phyloP scores from a whole-genome alignment of 495 filamentous ascomycete genomes.

The Penicillium goetzii region DNA sequence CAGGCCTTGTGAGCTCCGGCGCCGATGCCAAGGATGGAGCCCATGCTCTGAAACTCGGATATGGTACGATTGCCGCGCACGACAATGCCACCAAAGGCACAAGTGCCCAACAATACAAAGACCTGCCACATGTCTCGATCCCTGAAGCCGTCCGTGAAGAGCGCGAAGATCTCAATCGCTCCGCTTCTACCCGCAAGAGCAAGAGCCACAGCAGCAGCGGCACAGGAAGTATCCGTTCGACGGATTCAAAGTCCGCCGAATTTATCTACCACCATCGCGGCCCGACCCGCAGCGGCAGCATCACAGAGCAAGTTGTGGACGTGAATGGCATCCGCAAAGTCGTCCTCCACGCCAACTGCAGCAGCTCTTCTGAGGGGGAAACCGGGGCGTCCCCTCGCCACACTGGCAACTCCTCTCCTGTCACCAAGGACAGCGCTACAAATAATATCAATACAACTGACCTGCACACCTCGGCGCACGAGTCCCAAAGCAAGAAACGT shows the following conservation, averaged over 20 bases:
- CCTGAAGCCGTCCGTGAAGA: slow-evolving; percentile 46
- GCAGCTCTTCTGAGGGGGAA: slow-evolving; percentile 49
- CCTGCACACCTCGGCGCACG: slow-evolving; percentile 14
- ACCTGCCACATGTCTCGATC: slow-evolving; percentile 38
- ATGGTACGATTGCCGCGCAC: slow-evolving; percentile 56
- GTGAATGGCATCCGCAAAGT: slow-evolving; percentile 82
- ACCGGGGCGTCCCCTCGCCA: slow-evolving; percentile 12
- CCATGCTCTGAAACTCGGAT: slow-evolving; percentile 65
- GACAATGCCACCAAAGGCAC: slow-evolving; percentile 31
- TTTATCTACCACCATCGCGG: slow-evolving; percentile 47
- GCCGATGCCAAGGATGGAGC: slow-evolving; percentile 69
- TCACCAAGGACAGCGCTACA: slow-evolving; percentile 22
- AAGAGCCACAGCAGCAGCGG: slow-evolving; percentile 27
- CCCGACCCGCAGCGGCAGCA: slow-evolving; percentile 78
- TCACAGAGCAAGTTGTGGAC: slow-evolving; percentile 86
- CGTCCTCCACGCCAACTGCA: slow-evolving; percentile 73
- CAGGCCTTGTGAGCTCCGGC: slow-evolving; percentile 55
- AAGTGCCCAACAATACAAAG: slow-evolving; percentile 31
- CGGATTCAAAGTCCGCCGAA: slow-evolving; percentile 36
- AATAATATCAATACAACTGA: slow-evolving; percentile 5
- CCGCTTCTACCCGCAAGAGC: slow-evolving; percentile 16
- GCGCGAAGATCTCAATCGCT: slow-evolving; percentile 31
- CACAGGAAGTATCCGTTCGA: slow-evolving; percentile 45
- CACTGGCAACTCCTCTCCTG: slow-evolving; percentile 19
- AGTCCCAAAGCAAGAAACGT: slow-evolving; percentile 11